Evolutionary conservation across 202 grass and related monocot genomes (phyloP).

Genomic region (Setaria viridis): DNA sequence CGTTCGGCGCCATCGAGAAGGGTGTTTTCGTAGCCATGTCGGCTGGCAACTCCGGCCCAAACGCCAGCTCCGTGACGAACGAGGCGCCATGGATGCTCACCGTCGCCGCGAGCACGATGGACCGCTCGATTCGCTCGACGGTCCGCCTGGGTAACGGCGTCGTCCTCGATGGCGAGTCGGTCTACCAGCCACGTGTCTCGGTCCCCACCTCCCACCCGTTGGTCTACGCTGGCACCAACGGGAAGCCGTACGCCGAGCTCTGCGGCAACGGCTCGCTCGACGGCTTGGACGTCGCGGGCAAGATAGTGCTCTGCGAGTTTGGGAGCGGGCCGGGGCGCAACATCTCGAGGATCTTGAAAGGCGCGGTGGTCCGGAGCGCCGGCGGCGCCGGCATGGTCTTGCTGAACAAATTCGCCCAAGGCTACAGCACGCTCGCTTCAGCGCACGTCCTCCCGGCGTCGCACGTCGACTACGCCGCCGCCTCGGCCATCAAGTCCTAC

Average conservation of each 20-base stretch:
- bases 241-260: conserved; percentile 23
- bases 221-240: background rate
- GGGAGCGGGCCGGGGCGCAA: background rate
- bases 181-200: background rate
- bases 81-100: conserved; percentile 27
- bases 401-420: background rate
- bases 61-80: background rate
- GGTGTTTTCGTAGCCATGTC: background rate
- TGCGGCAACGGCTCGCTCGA: conserved; percentile 24
- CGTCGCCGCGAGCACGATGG: conserved; percentile 26
- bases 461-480: conserved; percentile 10
- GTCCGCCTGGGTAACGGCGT: background rate
- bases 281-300: conserved; percentile 7
- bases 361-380: background rate
- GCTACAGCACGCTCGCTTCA: background rate
- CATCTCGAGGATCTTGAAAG: background rate
- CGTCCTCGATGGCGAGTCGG: conserved; percentile 12
- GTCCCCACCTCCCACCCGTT: background rate
- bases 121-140: background rate
- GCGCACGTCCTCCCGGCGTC: conserved; percentile 13
- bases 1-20: conserved; percentile 5
- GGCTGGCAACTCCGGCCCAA: background rate
- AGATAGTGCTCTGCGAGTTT: background rate
- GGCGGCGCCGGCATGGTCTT: conserved; percentile 16
- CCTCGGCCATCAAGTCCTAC: background rate